phyloP scores from a whole-genome alignment of 148 eudicot species.

The Heliosperma pusillum region DNA sequence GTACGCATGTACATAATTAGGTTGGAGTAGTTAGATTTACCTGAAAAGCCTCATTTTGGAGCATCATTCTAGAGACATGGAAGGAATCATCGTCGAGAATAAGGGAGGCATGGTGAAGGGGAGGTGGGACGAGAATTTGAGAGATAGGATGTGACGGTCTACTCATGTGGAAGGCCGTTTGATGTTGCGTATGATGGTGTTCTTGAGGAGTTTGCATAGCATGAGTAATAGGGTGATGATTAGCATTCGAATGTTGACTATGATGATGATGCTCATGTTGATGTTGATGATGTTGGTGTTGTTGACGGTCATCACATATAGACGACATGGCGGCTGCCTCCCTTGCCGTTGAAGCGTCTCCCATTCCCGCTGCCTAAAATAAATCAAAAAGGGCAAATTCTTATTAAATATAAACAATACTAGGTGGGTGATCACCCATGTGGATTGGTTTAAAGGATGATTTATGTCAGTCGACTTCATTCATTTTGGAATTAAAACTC shows the following conservation, averaged over 20 bases:
- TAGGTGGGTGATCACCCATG: no score
- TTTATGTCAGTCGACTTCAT: no score
- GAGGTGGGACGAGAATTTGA: constrained; percentile 59
- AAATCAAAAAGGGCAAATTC: constrained; percentile 8
- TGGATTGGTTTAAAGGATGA: no score
- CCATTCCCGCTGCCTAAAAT: constrained; percentile 50
- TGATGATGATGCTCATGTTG: constrained; percentile 13
- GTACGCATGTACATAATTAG: not conserved
- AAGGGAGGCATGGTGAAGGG: constrained; percentile 63
- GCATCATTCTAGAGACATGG: constrained; percentile 71
- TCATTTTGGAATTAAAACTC: no score
- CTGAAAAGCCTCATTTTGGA: constrained; percentile 71
- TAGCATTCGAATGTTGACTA: not conserved
- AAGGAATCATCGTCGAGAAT: constrained; percentile 61
- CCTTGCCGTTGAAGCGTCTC: constrained; percentile 51
- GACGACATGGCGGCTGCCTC: constrained; percentile 31
- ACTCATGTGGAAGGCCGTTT: constrained; percentile 50
- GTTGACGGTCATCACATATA: constrained; percentile 26
- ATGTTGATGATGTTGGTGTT: constrained; percentile 5
- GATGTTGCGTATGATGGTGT: constrained; percentile 27
- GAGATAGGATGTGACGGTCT: constrained; percentile 72
- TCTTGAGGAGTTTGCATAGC: constrained; percentile 20
- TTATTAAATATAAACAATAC: not conserved
- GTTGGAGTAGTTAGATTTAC: constrained; percentile 28
- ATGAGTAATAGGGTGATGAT: constrained; percentile 12